phyloP scores from a whole-genome alignment of 148 eudicot species.

The Hydrangea macrophylla region DNA sequence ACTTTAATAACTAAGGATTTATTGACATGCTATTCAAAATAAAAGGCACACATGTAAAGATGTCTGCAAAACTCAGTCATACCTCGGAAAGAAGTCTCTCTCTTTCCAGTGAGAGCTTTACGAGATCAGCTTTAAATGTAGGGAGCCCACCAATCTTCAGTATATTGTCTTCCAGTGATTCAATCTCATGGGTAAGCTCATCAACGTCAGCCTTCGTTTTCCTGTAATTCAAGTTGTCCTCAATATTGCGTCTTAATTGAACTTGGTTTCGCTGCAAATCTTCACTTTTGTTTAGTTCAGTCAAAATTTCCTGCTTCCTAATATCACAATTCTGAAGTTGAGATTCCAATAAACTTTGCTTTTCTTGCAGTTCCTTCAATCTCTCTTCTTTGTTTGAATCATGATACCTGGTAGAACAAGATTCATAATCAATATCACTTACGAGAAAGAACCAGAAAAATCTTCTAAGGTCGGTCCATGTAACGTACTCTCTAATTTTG shows the following conservation, averaged over 20 bases:
- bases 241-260: slow-evolving; percentile 57
- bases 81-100: slow-evolving; percentile 94
- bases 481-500: slow-evolving; percentile 62
- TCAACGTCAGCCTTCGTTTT: slow-evolving; percentile 56
- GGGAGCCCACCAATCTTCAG: slow-evolving; percentile 59
- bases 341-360: slow-evolving; percentile 41
- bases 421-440: slow-evolving; percentile 12
- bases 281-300: slow-evolving; percentile 42
- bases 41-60: not conserved
- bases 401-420: slow-evolving; percentile 42
- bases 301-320: slow-evolving; percentile 45
- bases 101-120: slow-evolving; percentile 67
- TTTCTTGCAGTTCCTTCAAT: slow-evolving; percentile 57
- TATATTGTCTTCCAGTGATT: slow-evolving; percentile 58
- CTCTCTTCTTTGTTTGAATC: slow-evolving; percentile 48
- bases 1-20: not conserved
- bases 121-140: slow-evolving; percentile 49
- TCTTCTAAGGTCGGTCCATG: slow-evolving; percentile 8
- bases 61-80: slow-evolving; percentile 12
- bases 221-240: slow-evolving; percentile 70
- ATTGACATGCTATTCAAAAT: not conserved
- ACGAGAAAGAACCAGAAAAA: slow-evolving; percentile 9
- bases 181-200: slow-evolving; percentile 60
- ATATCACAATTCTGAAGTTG: slow-evolving; percentile 42
- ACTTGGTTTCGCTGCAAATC: slow-evolving; percentile 38